Evolutionary conservation across 2,329 filamentous ascomycete genomes (phyloP).

Genomic region (Trichophyton rubrum): DNA sequence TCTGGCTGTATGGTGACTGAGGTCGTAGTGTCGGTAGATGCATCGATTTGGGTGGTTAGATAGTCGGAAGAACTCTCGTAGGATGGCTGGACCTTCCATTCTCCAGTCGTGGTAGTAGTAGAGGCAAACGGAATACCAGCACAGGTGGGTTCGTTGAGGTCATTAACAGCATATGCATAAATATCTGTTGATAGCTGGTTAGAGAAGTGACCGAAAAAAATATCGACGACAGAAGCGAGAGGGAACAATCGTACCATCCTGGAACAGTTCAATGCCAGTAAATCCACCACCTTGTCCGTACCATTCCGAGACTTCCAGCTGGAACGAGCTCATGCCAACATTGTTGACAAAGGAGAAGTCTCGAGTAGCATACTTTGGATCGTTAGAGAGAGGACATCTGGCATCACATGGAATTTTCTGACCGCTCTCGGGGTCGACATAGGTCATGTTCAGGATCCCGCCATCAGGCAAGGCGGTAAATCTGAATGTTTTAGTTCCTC

Average conservation of each 20-base stretch:
- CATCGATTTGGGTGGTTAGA: constrained; percentile 53
- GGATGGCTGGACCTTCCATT: constrained; percentile 60
- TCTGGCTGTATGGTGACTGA: constrained; percentile 71
- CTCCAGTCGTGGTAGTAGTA: constrained; percentile 54
- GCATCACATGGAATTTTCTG: constrained; percentile 61
- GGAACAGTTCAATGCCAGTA: constrained; percentile 72
- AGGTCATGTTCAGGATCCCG: constrained; percentile 94
- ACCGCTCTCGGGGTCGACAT: constrained; percentile 59
- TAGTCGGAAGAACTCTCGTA: constrained; percentile 58
- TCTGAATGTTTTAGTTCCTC: constrained; percentile 78
- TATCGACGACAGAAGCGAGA: neutral
- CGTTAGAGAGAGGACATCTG: constrained; percentile 69
- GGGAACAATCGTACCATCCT: constrained; percentile 44
- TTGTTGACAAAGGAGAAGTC: constrained; percentile 84
- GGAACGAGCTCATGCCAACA: constrained; percentile 78
- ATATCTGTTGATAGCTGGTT: constrained; percentile 43
- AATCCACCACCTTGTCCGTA: constrained; percentile 79
- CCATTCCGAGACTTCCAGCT: constrained; percentile 73
- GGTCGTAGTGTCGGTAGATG: constrained; percentile 45
- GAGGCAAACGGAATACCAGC: constrained; percentile 53
- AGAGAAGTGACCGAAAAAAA: neutral
- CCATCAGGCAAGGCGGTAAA: constrained; percentile 74
- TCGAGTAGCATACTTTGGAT: constrained; percentile 55
- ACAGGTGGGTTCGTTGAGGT: constrained; percentile 82
- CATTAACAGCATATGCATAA: constrained; percentile 68